Percentiles rank a stretch among this genome's conserved stretches.
phyloP scores from a whole-genome alignment of 257 asterid species.

The Schizonepeta tenuifolia region DNA sequence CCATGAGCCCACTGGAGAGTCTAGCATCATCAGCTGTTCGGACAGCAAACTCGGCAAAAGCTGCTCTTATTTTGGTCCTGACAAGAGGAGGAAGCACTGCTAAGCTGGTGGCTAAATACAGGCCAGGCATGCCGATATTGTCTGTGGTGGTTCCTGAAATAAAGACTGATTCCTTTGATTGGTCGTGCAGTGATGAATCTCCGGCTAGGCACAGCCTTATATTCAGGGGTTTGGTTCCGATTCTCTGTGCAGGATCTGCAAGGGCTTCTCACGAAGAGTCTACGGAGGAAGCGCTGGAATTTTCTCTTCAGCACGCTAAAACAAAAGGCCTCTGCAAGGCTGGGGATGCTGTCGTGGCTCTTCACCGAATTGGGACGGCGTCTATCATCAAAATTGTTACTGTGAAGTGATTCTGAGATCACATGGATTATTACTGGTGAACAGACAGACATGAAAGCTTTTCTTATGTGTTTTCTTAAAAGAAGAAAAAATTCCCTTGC shows the following conservation, averaged over 20 bases:
- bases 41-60: slow-evolving; percentile 46
- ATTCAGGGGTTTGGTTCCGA: slow-evolving; percentile 49
- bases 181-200: slow-evolving; percentile 53
- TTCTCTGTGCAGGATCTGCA: slow-evolving; percentile 51
- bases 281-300: slow-evolving; percentile 49
- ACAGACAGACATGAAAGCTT: background rate
- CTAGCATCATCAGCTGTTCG: slow-evolving; percentile 54
- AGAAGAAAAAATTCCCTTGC: background rate
- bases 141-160: slow-evolving; percentile 54
- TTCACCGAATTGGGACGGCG: slow-evolving; percentile 50
- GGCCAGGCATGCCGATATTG: slow-evolving; percentile 54
- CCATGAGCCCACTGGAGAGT: slow-evolving; percentile 57
- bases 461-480: background rate
- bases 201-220: slow-evolving; percentile 54
- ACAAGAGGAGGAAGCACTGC: slow-evolving; percentile 58
- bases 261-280: slow-evolving; percentile 56
- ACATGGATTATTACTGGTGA: background rate
- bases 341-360: slow-evolving; percentile 49
- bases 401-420: slow-evolving; percentile 36
- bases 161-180: slow-evolving; percentile 45
- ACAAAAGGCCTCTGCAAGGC: slow-evolving; percentile 42
- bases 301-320: slow-evolving; percentile 46
- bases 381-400: slow-evolving; percentile 49
- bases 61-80: slow-evolving; percentile 50
- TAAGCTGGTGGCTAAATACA: slow-evolving; percentile 55